Percentiles rank a stretch among this genome's conserved stretches.
Conservation (phyloP, 805 yeast species). For the Yamadazyma paraphyllophila region DNA sequence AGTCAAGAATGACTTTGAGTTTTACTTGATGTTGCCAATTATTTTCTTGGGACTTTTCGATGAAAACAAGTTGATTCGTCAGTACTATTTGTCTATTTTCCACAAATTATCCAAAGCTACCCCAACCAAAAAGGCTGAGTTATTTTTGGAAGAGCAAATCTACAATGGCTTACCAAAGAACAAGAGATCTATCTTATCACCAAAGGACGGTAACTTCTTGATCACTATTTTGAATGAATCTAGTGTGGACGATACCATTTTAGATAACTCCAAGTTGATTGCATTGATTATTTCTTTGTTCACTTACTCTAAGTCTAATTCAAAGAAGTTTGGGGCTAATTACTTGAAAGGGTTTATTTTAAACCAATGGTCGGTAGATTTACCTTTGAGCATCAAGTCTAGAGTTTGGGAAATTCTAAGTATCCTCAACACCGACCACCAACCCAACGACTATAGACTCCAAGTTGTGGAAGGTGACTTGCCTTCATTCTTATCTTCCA, state of each 20-base stretch:
- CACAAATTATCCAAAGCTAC: conserved; percentile 1
- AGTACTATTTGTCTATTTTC: conserved; percentile 8
- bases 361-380: conserved; percentile 55
- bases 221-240: conserved; percentile 13
- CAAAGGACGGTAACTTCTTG: conserved; percentile 54
- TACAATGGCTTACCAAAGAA: conserved; percentile 51
- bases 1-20: conserved; percentile 24
- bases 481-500: conserved; percentile 27
- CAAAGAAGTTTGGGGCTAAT: conserved; percentile 56
- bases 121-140: conserved; percentile 28
- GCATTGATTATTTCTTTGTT: conserved; percentile 25
- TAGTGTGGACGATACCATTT: conserved; percentile 24
- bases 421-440: conserved; percentile 18
- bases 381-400: conserved; percentile 49
- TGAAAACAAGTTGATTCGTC: conserved; percentile 49
- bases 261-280: conserved; percentile 27
- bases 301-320: conserved; percentile 44
- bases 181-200: conserved; percentile 55
- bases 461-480: conserved; percentile 32
- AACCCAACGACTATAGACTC: conserved; percentile 29
- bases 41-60: conserved; percentile 55
- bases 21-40: conserved; percentile 59
- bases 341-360: conserved; percentile 60
- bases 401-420: conserved; percentile 34
- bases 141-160: conserved; percentile 52